Evolutionary conservation across 805 yeast species (phyloP).

Genomic region (Metschnikowia continentalis): DNA sequence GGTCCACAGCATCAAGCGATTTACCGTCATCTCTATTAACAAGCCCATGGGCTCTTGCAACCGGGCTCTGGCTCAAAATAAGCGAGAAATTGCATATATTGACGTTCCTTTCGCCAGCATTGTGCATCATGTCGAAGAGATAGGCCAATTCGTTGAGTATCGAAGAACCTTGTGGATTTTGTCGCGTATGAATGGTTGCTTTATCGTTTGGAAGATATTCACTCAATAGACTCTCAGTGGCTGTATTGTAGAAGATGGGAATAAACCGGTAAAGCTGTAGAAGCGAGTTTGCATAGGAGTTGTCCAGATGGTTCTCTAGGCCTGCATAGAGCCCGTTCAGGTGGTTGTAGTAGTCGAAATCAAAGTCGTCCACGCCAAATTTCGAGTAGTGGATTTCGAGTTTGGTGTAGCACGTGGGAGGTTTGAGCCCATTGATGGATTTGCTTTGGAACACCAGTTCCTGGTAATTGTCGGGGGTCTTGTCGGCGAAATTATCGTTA

Average conservation of each 20-base stretch:
- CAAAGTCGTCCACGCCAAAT: constrained; percentile 93
- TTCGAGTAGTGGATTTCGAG: constrained; percentile 77
- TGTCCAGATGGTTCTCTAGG: constrained; percentile 81
- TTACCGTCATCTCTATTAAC: constrained; percentile 47
- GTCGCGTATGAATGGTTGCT: constrained; percentile 22
- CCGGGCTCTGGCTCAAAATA: constrained; percentile 30
- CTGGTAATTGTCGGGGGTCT: constrained; percentile 1
- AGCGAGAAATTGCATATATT: constrained; percentile 73
- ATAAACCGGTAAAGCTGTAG: constrained; percentile 76
- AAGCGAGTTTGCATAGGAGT: constrained; percentile 67
- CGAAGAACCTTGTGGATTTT: constrained; percentile 44
- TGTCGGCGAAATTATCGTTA: constrained; percentile 11
- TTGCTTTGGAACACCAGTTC: constrained; percentile 21
- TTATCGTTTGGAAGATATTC: constrained; percentile 43
- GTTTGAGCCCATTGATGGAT: constrained; percentile 34
- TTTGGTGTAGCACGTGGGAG: constrained; percentile 65
- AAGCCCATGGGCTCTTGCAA: constrained; percentile 51
- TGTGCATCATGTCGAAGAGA: constrained; percentile 83
- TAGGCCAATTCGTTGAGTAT: constrained; percentile 81
- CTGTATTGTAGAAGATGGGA: constrained; percentile 66
- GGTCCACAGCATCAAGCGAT: constrained; percentile 40
- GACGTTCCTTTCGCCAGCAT: constrained; percentile 68
- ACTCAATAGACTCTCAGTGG: constrained; percentile 49
- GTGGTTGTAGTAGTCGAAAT: constrained; percentile 76
- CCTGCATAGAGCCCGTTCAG: constrained; percentile 63